Base-by-base conservation (phyloP, 768 basidiomycete genomes). In the Amanita rubescens region DNA sequence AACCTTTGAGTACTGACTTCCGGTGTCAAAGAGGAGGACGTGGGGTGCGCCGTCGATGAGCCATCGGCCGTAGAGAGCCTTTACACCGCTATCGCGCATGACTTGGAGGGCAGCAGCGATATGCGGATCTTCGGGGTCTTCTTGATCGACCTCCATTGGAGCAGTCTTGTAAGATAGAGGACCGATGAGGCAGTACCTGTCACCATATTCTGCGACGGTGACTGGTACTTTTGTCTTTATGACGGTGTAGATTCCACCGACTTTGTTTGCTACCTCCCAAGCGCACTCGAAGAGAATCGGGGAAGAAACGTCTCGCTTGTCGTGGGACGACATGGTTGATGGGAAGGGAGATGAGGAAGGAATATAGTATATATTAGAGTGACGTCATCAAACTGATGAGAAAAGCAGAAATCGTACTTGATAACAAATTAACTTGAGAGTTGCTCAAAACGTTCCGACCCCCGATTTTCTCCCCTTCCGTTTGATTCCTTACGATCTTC, bases 151-250 rank as follows among this genome's bases (percentile, higher is more conserved):
- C 72, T 99, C 96, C 93, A 99, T 94, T 44, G 95, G 94, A 0
- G 95, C 95, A 1, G 90, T 86, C 75, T 98, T 98, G 85, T 98
- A 95, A 47, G 86, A 89, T 58, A 99, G 82, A n/a, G 96, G 96
- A 30, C 96, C 96, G 63, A 99, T 90, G 67, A 99, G 84, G 60
- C 85, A 90, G 75, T 95, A 96, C 64, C 94, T 80, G 71, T 92
- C 90, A 63, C 90, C 94, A 72, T 87, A 98, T 71, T 98, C 96
- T 53, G 84, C 83, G 65, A 94, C 89, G 61, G 96, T 98, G 72
- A 99, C 92, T 51, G 96, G 96, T 53, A 96, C 94, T 67, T 99
- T 99, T 48, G 96, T 98, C 75, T 97, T 97, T 67, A 98, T 96
- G 73, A 99, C 95, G 59, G 95, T 97, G 79, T 97, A 97, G 71